A percentile compares a stretch with the other conserved stretches of the same genome.
These are phyloP conservation scores for Apophysomyces sp. DNA, from an alignment of 371 early-diverging fungal genomes.

Conservation along the genomic window DNA sequence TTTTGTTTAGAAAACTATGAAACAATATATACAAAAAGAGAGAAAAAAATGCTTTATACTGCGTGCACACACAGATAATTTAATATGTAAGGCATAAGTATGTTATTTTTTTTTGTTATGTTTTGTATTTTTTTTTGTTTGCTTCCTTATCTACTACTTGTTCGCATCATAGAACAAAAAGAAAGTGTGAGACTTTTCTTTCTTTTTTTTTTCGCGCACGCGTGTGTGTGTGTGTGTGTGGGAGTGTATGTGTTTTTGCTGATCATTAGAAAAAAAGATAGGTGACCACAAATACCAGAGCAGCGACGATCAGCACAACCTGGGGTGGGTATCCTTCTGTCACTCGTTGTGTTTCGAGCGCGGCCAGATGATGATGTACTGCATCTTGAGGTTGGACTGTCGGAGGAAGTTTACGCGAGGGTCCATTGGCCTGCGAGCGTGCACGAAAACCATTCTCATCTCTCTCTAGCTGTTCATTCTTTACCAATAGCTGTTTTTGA, in stretches of 20 bases:
- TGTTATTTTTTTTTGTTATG: too few species aligned
- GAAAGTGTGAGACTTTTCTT: background rate
- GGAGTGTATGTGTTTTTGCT: background rate
- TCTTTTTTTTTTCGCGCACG: background rate
- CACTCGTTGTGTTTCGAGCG: background rate
- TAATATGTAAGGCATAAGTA: too few species aligned
- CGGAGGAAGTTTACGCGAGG: background rate
- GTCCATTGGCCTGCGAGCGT: background rate
- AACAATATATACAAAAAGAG: background rate
- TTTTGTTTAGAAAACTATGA: too few species aligned
- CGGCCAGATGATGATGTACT: background rate
- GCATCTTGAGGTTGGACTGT: background rate
- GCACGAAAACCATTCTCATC: background rate
- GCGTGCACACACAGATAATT: too few species aligned
- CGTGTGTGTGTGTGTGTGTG: too few species aligned
- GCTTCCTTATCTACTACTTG: too few species aligned
- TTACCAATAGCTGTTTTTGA: background rate
- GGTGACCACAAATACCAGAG: conserved; percentile 2
- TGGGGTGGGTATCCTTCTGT: conserved; percentile 12
- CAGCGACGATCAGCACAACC: conserved; percentile 2
- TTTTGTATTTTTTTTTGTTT: too few species aligned
- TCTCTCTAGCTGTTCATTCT: background rate
- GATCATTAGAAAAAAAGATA: conserved; percentile 6
- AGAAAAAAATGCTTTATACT: too few species aligned
- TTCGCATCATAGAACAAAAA: background rate